These are phyloP conservation scores for Gaertneriomyces sp. DNA, from an alignment of 192 early-diverging fungal genomes.

Conservation along the genomic window DNA sequence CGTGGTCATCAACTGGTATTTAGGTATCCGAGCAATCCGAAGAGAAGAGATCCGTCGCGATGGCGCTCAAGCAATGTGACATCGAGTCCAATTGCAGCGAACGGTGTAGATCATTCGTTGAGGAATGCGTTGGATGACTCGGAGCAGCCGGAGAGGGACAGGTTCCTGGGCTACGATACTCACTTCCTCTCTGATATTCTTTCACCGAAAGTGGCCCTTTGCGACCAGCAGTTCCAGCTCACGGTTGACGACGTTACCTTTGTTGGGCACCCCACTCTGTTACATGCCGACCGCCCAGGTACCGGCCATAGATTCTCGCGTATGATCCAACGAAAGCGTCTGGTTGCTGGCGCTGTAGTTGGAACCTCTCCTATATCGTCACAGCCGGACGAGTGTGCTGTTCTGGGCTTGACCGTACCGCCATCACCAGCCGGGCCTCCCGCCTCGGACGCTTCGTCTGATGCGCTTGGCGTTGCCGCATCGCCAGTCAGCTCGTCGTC, in stretches of 20 bases:
- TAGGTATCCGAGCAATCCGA: constrained; percentile 55
- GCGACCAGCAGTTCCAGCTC: constrained; percentile 82
- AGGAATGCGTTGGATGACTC: too few relatives aligned
- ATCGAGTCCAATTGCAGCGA: too few relatives aligned
- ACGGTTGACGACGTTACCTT: constrained; percentile 82
- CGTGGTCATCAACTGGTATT: constrained; percentile 75
- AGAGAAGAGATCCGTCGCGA: not conserved
- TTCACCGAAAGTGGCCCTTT: constrained; percentile 75
- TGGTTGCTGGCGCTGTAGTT: constrained; percentile 10
- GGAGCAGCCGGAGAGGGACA: constrained; percentile 2
- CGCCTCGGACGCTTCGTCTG: constrained; percentile 4
- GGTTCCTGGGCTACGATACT: constrained; percentile 67
- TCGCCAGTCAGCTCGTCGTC: constrained; percentile 22
- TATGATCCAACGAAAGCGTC: constrained; percentile 37
- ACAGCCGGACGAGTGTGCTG: not conserved
- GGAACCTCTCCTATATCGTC: not conserved
- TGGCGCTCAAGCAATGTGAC: too few relatives aligned
- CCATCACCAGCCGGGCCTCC: constrained; percentile 14
- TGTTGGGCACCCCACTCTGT: constrained; percentile 61
- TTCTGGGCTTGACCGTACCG: not conserved
- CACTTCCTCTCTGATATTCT: constrained; percentile 78
- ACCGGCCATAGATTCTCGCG: constrained; percentile 47
- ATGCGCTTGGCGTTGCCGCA: not conserved
- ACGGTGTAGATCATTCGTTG: too few relatives aligned
- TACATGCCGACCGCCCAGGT: constrained; percentile 57